These are phyloP conservation scores for Leishmania major DNA, from an alignment of 208 protist genomes.

Conservation along the genomic window DNA sequence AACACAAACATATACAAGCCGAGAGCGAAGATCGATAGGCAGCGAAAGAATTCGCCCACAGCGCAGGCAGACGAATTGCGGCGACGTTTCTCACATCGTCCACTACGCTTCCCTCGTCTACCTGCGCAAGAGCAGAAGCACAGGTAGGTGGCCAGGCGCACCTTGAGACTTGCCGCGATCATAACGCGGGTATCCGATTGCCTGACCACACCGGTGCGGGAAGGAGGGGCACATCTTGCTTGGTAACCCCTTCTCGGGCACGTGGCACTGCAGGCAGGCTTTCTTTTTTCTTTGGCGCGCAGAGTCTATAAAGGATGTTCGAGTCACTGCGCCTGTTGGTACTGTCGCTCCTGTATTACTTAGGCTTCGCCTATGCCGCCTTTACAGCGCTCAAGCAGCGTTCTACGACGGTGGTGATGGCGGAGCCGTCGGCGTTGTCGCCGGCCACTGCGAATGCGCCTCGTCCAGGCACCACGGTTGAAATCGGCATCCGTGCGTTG, in stretches of 20 bases:
- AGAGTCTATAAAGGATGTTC: constrained; percentile 19
- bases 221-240: no score
- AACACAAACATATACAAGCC: background rate
- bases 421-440: background rate
- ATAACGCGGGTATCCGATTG: background rate
- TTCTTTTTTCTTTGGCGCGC: background rate
- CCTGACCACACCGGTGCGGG: background rate
- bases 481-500: constrained; percentile 35
- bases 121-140: background rate
- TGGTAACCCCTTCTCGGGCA: background rate
- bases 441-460: background rate
- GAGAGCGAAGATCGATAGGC: background rate
- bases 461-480: constrained; percentile 4
- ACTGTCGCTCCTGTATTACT: constrained; percentile 34
- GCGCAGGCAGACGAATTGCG: no score
- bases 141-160: background rate
- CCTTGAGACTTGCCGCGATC: background rate
- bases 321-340: constrained; percentile 21
- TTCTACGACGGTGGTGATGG: constrained; percentile 10
- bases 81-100: background rate
- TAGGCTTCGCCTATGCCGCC: constrained; percentile 55
- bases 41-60: background rate
- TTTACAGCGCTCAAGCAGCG: constrained; percentile 48
- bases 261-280: background rate
- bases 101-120: background rate